phyloP scores from a whole-genome alignment of 768 basidiomycete genomes.

The Podaxis pistillaris region DNA sequence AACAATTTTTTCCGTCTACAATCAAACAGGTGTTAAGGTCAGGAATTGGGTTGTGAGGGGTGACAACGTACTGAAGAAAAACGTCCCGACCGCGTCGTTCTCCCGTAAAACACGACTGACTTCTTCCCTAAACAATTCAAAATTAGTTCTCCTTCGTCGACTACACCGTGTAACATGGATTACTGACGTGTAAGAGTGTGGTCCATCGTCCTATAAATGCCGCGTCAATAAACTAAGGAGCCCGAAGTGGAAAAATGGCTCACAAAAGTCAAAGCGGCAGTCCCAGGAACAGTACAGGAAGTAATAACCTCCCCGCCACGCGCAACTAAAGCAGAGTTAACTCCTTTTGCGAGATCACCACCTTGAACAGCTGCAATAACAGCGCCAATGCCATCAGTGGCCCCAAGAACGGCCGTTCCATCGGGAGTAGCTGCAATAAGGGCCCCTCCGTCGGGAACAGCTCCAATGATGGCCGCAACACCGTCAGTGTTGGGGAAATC shows the following conservation, averaged over 20 bases:
- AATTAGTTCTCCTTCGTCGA: background rate
- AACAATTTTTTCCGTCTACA: conserved; percentile 14
- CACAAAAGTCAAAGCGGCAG: conserved; percentile 34
- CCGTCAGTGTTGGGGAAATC: too few species aligned
- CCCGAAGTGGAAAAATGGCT: conserved; percentile 10
- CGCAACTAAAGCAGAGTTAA: background rate
- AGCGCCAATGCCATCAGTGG: too few species aligned
- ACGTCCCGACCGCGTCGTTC: conserved; percentile 34
- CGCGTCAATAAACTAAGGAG: background rate
- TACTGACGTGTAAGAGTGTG: conserved; percentile 34
- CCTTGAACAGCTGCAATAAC: background rate
- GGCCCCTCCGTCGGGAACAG: too few species aligned
- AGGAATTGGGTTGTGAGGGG: background rate
- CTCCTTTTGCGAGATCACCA: background rate
- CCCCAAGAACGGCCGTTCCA: too few species aligned
- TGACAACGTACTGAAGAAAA: conserved; percentile 27
- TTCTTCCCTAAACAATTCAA: conserved; percentile 27
- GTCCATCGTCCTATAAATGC: conserved; percentile 39
- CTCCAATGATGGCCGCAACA: too few species aligned
- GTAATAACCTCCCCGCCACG: conserved; percentile 25
- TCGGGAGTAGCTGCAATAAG: too few species aligned
- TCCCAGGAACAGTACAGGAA: conserved; percentile 31
- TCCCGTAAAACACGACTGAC: conserved; percentile 30
- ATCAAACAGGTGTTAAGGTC: background rate
- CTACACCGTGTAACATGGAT: background rate